Evolutionary conservation across 371 early-diverging fungal species (phyloP).

Genomic region (Mucor piriformis): DNA sequence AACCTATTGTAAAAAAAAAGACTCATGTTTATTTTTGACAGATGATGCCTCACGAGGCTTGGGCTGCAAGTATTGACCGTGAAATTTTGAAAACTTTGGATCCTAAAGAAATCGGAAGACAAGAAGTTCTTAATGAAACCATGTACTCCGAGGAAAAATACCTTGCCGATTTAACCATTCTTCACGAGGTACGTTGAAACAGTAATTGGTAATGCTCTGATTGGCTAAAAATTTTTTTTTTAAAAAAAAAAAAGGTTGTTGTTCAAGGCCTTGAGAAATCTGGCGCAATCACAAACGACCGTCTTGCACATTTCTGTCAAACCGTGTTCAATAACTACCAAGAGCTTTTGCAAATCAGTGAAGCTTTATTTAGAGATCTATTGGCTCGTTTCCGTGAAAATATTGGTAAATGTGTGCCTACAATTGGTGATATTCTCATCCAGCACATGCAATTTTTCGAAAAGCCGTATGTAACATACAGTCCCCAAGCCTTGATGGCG

Average conservation of each 20-base stretch:
- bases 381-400: conserved; percentile 67
- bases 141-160: conserved; percentile 88
- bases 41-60: conserved; percentile 46
- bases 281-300: conserved; percentile 52
- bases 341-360: conserved; percentile 75
- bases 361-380: conserved; percentile 71
- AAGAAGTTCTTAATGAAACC: conserved; percentile 89
- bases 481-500: conserved; percentile 84
- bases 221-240: neutral
- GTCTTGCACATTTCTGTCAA: conserved; percentile 68
- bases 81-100: conserved; percentile 71
- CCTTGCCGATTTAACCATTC: conserved; percentile 65
- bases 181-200: conserved; percentile 21
- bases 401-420: conserved; percentile 65
- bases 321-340: conserved; percentile 84
- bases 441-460: conserved; percentile 69
- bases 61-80: conserved; percentile 70
- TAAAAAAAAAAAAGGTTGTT: conserved; percentile 26
- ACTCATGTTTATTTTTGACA: neutral
- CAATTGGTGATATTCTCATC: conserved; percentile 87
- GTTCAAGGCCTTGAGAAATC: conserved; percentile 31
- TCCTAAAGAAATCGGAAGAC: conserved; percentile 78
- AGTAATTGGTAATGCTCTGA: neutral
- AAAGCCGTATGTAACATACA: conserved; percentile 85
- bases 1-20: neutral